Evolutionary conservation across 768 basidiomycete species (phyloP), one percentile per base, ranked within the genome.

Genomic region (Russula virescens): DNA sequence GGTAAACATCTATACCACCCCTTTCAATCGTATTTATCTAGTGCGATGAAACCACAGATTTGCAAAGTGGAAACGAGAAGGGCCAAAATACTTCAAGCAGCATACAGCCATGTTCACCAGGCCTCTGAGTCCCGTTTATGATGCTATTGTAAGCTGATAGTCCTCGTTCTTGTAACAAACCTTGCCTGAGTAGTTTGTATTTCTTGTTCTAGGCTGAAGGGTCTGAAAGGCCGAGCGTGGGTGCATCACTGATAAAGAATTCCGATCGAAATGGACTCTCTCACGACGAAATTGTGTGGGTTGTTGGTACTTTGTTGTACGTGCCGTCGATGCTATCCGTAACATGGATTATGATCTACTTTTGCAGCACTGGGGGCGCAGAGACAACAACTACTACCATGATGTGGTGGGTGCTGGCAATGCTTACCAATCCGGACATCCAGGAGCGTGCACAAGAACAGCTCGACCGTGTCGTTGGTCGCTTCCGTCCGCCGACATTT

Each of bases 271-370:
- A 34, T 13, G 42, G 50, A n/a, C 61, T 66, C 11, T 67, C 65
- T 18, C 23, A n/a, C 13, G 2, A 63, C 40, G 62, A 68, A 53
- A 49, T 55, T 11, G 49, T 62, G 16, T 66, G 67, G 65, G 47
- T 63, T 19, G 40, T 62, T 3, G 67, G 58, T 6, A 58, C 55
- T 13, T 63, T 66, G 42, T 63, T 60, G 67, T 68, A 6, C 28
- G 62, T 47, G 9, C 21, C n/a, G 8, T 8, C 10, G 16, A 13
- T n/a, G 13, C 38, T 6, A 3, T 43, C 19, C 8, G n/a, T 2
- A 31, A 8, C 31, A 8, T 31, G 3, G 31, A 31, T 31, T 8
- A 31, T 28, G 4, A 55, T n/a, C n/a, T 10, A 6, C 18, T 42
- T 31, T 11, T 4, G 10, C 18, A 61, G 60, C n/a, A 4, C 55